Conservation (phyloP, 73 alveolate genomes). For the Blepharisma japonicum region DNA sequence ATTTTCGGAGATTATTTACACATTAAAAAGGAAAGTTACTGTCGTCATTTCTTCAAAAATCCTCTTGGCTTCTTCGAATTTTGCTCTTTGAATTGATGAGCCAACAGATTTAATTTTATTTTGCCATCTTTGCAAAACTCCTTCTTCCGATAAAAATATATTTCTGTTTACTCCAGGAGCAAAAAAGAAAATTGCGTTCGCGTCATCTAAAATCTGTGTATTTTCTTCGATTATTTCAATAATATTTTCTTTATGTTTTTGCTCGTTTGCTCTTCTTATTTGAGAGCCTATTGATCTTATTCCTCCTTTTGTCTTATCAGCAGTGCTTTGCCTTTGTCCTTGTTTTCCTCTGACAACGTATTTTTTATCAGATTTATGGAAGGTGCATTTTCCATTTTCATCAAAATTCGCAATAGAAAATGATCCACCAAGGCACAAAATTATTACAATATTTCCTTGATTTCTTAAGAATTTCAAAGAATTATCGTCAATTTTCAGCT, state of each 20-base stretch:
- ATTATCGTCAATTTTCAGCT: conserved; percentile 47
- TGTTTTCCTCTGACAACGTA: conserved; percentile 91
- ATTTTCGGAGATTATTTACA: too few species aligned
- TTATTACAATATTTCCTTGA: conserved; percentile 67
- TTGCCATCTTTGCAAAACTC: conserved; percentile 53
- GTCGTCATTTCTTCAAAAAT: conserved; percentile 54
- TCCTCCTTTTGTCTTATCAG: conserved; percentile 71
- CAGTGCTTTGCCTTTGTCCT: conserved; percentile 89
- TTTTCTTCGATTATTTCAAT: conserved; percentile 68
- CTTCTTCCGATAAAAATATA: conserved; percentile 78
- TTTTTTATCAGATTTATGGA: conserved; percentile 90
- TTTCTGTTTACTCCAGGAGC: conserved; percentile 97
- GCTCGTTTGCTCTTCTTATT: conserved; percentile 97
- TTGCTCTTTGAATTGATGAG: conserved; percentile 66
- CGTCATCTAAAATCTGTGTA: conserved; percentile 62
- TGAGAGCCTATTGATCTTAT: conserved; percentile 91
- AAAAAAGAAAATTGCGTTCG: conserved; percentile 86
- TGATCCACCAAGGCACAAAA: conserved; percentile 96
- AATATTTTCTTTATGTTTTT: conserved; percentile 87
- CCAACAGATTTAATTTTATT: conserved; percentile 72
- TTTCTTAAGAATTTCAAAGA: conserved; percentile 51
- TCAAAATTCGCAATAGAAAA: conserved; percentile 74
- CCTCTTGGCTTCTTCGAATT: conserved; percentile 70
- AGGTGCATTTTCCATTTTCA: conserved; percentile 63
- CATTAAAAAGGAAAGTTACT: too few species aligned